Evolutionary conservation across 108 stramenopile species (phyloP).

Genomic region (Cyclotella choctawhatcheeana): DNA sequence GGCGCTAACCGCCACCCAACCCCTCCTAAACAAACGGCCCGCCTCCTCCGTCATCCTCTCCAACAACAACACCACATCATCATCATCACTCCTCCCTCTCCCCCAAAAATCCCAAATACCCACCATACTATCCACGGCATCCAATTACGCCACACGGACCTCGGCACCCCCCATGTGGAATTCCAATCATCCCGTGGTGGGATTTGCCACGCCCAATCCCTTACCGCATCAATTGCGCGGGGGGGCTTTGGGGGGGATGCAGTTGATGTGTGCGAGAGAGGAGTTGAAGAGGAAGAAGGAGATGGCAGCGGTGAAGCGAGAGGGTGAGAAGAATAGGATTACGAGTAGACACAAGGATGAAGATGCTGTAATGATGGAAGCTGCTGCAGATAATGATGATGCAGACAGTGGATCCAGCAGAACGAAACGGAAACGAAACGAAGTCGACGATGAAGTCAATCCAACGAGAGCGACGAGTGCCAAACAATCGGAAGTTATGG

Average conservation of each 20-base stretch:
- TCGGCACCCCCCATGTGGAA: conserved; percentile 88
- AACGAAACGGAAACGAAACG: conserved; percentile 14
- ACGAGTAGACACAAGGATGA: no score
- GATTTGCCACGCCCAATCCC: conserved; percentile 86
- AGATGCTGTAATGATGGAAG: conserved; percentile 10
- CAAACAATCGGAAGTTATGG: conserved; percentile 33
- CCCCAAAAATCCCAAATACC: conserved; percentile 61
- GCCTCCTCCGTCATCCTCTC: conserved; percentile 45
- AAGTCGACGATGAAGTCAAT: conserved; percentile 10
- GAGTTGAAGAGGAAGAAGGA: conserved; percentile 54
- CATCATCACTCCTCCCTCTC: conserved; percentile 63
- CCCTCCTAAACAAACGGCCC: conserved; percentile 34
- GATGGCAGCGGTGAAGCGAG: no score
- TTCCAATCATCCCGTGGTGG: conserved; percentile 75
- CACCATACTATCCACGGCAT: conserved; percentile 71
- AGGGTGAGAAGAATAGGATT: no score
- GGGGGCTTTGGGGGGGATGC: conserved; percentile 79
- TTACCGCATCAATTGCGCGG: conserved; percentile 86
- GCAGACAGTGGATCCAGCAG: no score
- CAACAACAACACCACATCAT: conserved; percentile 25
- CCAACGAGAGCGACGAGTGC: conserved; percentile 26
- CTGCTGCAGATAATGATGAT: conserved; percentile 12
- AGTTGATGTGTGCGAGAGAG: conserved; percentile 68
- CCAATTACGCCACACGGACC: conserved; percentile 69
- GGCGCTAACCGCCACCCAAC: conserved; percentile 58